Evolutionary conservation across 2,329 filamentous ascomycete genomes (phyloP), one percentile per base, ranked within the genome.

Genomic region (Penicillium frequentans): DNA sequence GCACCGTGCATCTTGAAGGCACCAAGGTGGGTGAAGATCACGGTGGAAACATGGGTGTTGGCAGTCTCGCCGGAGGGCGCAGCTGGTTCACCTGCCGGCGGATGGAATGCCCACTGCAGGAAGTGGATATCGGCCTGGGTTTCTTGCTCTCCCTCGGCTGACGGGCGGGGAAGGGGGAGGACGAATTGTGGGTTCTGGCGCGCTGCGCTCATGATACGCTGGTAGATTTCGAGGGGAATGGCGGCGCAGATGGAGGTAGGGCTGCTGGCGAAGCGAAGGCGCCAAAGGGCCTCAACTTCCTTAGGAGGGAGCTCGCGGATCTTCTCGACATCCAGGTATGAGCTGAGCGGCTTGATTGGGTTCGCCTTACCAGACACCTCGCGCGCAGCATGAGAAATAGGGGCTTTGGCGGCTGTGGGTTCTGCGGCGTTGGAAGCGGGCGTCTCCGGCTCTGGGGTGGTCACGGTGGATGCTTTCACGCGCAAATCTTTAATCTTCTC

Each of bases 61-160:
- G 75, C 77, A 31, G 78, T 84, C 5, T 64, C 57, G 5, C 52
- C 60, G 3, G 66, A 58, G 1, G 68, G 54, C 6, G 63, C 49
- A 19, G 64, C 57, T 1, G 68, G 63, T 6, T 66, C 59, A 21
- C 68, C 69, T 2, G 82, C 76, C 3, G 81, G 79, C 0, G 86
- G 82, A 58, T 96, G 93, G 75, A 96, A 97, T 0, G 90, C 90
- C 91, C 96, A 99, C 76, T 99, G 93, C 60, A 99, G 77, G 75
- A 96, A 96, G 77, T 99, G 95, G 46, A 99, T 92, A 75, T 98
- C 95, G 47, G 92, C 91, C 51, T 68, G 70, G 21, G 67, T 75
- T 11, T 59, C 60, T 5, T 63, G 56, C 21, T 55, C 52, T 16
- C 56, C 56, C 16, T 66, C 63, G 21, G 61, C 55, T 13, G 61